A percentile compares a stretch with the other conserved stretches of the same genome.
These are phyloP conservation scores for Carex arenaria DNA, from an alignment of 202 grass and related monocot species.

Conservation along the genomic window DNA sequence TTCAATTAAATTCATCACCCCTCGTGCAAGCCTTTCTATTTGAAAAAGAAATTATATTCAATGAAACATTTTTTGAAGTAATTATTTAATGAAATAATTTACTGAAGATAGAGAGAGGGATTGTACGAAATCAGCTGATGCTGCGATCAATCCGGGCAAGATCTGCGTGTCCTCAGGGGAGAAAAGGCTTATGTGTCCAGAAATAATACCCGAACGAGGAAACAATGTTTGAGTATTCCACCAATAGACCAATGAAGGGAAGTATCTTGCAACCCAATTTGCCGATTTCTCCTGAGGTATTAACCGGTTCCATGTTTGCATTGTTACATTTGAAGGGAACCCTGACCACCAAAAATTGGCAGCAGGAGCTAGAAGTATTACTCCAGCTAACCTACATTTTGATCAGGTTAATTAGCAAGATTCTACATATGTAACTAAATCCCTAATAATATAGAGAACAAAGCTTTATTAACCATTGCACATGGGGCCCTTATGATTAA, in stretches of 20 bases:
- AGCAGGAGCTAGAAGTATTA: constrained; percentile 50
- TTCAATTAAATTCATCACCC: too few species aligned
- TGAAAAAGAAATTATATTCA: not conserved
- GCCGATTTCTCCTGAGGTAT: constrained; percentile 63
- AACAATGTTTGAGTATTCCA: constrained; percentile 81
- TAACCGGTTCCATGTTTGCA: constrained; percentile 52
- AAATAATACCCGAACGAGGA: constrained; percentile 54
- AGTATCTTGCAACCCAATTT: constrained; percentile 51
- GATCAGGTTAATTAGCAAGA: not conserved
- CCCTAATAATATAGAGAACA: not conserved
- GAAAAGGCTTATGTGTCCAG: constrained; percentile 30
- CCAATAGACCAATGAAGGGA: constrained; percentile 83
- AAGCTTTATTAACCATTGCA: not conserved
- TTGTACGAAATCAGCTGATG: constrained; percentile 15
- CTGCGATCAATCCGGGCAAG: constrained; percentile 20
- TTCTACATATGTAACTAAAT: not conserved
- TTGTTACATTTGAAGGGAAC: constrained; percentile 51
- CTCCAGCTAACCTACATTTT: constrained; percentile 50
- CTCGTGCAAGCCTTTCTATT: constrained; percentile 21
- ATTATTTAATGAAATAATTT: not conserved
- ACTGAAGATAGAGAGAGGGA: not conserved
- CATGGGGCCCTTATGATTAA: not conserved
- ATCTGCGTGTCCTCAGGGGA: constrained; percentile 37
- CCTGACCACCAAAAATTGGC: constrained; percentile 81
- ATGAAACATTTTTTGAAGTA: too few species aligned